phyloP scores from a whole-genome alignment of 768 basidiomycete genomes.

The Clathrus columnatus region DNA sequence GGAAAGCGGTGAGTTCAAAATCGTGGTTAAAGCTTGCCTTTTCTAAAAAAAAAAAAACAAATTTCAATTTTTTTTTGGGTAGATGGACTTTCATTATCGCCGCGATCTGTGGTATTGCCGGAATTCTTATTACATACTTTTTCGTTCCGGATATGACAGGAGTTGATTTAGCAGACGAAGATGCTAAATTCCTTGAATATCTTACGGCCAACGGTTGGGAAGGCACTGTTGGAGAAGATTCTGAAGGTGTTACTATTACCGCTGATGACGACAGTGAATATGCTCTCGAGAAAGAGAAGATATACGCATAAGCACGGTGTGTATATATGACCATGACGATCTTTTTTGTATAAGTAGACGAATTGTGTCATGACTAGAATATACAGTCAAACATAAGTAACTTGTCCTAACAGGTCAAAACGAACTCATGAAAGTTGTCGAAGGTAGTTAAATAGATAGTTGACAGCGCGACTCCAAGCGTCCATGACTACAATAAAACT shows the following conservation, averaged over 20 bases:
- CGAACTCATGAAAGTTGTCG: no score
- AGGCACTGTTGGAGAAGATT: constrained; percentile 52
- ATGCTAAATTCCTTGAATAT: constrained; percentile 51
- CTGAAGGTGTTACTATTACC: constrained; percentile 24
- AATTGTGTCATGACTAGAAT: no score
- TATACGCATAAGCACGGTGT: not conserved
- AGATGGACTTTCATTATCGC: constrained; percentile 64
- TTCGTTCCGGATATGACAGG: constrained; percentile 63
- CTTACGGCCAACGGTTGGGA: constrained; percentile 57
- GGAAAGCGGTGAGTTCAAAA: constrained; percentile 44
- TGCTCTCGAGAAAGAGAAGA: not conserved
- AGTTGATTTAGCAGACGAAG: constrained; percentile 57
- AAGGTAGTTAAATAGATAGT: no score
- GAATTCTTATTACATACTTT: constrained; percentile 58
- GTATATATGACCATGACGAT: not conserved
- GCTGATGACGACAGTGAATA: not conserved
- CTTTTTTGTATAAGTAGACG: not conserved
- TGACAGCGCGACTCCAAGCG: no score
- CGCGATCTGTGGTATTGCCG: constrained; percentile 57
- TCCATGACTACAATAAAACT: no score
- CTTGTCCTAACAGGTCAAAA: no score
- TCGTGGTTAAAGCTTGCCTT: not conserved
- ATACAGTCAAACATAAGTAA: no score
- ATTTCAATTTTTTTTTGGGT: no score
- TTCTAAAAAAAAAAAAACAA: not conserved